Evolutionary conservation across 2,329 filamentous ascomycete genomes (phyloP).

Genomic region (Fusarium succisae): DNA sequence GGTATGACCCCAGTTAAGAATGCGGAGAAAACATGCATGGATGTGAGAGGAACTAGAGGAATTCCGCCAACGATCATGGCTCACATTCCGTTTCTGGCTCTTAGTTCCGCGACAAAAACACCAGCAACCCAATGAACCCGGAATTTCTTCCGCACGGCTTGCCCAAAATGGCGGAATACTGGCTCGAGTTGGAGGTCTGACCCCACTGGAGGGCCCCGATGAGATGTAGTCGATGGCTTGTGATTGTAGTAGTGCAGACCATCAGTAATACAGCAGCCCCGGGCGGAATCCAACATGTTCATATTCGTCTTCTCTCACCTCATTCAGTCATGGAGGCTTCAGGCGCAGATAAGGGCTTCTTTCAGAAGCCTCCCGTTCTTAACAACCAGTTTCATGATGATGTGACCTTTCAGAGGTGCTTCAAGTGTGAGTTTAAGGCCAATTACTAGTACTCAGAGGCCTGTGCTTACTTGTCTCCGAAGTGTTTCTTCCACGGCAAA

Average conservation of each 20-base stretch:
- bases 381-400: constrained; percentile 68
- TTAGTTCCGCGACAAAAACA: neutral
- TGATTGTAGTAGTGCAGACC: constrained; percentile 16
- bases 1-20: neutral
- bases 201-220: constrained; percentile 30
- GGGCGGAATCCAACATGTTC: neutral
- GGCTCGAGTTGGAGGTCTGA: neutral
- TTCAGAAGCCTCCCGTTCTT: constrained; percentile 62
- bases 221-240: constrained; percentile 29
- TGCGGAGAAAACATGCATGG: neutral
- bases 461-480: neutral
- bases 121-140: neutral
- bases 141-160: neutral
- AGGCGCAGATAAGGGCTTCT: constrained; percentile 61
- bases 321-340: constrained; percentile 53
- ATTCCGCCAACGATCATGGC: neutral
- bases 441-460: too few relatives aligned
- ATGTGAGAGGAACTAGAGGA: neutral
- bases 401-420: constrained; percentile 59
- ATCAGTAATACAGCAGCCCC: neutral
- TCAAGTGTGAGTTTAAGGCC: constrained; percentile 54
- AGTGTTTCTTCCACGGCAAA: constrained; percentile 60
- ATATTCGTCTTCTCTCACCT: neutral
- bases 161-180: neutral
- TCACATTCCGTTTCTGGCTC: neutral